Base-by-base conservation (phyloP, 257 asterid species). In the Paulownia fortunei region DNA sequence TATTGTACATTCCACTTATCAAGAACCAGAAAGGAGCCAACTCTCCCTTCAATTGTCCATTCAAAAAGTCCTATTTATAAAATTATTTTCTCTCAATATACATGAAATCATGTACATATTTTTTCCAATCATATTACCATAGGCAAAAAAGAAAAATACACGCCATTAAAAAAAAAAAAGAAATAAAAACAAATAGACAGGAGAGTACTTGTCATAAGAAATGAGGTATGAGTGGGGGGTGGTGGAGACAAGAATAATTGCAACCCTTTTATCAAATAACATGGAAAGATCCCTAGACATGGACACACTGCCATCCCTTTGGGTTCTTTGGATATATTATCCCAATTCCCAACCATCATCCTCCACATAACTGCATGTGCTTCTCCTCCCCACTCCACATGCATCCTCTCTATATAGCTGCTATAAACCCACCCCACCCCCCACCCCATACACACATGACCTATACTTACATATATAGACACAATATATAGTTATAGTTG, bases 261-360 rank as follows among this genome's bases (percentile, higher is more conserved):
- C 81, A 73, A 69, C n/a, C n/a, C n/a, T 18, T 69, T 80, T 74
- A 81, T 65, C 85, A 80, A 89, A 88, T 90, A 94, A 92, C 97
- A 86, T 92, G 97, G 88, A 92, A 88, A 94, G 95, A 94, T 92
- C 97, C 98, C 91, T 30, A 81, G 87, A 90, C 92, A 90, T 77
- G 72, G 87, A 83, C 89, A 89, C 87, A 82, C 79, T 69, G 82
- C 92, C 91, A 81, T 85, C 65, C 63, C 83, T 36, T 67, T 26
- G 59, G 67, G n/a, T 24, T 26, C 58, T 79, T 81, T 77, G 63
- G 56, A 83, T 71, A 85, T 79, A 86, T 76, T 89, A 90, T 89
- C 86, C 69, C 74, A 84, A 61, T 6, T n/a, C n/a, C n/a, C n/a
- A 7, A 62, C 6, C 24, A 68, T 68, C 18, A 70, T 70, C 60